Evolutionary conservation across 1,284 basidiomycete species (phyloP), one percentile per base, ranked within the genome.

Genomic region (Ceratobasidium theobromae): DNA sequence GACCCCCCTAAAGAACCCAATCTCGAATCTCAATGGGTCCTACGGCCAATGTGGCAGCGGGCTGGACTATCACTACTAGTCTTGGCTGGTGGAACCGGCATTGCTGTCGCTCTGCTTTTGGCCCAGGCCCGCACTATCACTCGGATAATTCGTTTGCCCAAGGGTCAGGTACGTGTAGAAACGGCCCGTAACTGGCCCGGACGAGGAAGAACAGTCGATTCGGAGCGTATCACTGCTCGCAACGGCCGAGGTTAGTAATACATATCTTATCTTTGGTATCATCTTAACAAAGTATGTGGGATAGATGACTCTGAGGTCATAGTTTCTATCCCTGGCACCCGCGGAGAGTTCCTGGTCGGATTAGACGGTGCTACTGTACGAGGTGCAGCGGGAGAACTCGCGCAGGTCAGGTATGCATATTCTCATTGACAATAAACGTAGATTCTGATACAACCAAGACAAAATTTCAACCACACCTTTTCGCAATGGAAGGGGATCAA

Each of bases 1-100:
- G 21, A 16, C 3, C 25, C 46, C 16, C 6, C 58, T 33, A 52
- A 41, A 23, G 30, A 55, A 33, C 45, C 30, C 3, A 38, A 49
- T n/a, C n/a, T n/a, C 41, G 43, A 60, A 18, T 18, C 27, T 33
- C 32, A 62, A 21, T 62, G 58, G 58, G 48, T 32, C 9, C 58
- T 48, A 40, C 58, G 58, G 16, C 58, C 58, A n/a, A 38, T 62
- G 12, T 62, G 58, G 58, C 58, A 62, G 48, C 58, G 58, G 9
- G 58, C 46, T 23, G 58, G 58, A 6, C 46, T 62, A 16, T 45
- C 58, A 8, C 33, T 62, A 11, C 32, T 62, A 11, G 58, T 62
- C 16, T 48, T 62, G 9, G 58, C 58, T 6, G 58, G 58, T 27
- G 58, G 58, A 5, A 62, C 58, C 9, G 58, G 58, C 21, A 62